Base-by-base conservation (phyloP, 208 protist genomes). In the Tritrichomonas foetus region DNA sequence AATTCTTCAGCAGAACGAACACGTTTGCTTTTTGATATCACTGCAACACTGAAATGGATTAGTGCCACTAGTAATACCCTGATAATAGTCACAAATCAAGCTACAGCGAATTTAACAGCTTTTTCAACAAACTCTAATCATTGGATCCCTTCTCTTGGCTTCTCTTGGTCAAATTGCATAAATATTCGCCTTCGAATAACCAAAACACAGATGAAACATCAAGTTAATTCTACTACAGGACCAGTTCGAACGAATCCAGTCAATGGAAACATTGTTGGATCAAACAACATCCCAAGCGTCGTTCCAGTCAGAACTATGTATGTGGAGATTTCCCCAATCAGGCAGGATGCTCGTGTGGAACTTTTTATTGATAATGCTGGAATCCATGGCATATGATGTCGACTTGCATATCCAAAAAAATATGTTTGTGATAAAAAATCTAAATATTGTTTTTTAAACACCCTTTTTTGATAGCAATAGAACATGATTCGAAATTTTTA, bases 41-140 rank as follows among this genome's bases (percentile, higher is more conserved):
- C 78, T 2, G 44, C 78, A 57, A 89, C 47, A 57, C 47, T 89
- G 11, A 89, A 89, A 89, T 89, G 78, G 78, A 53, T 89, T 25
- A 44, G 41, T 39, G 16, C 39, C 2, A 39, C 78, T 22, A 44
- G 33, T 57, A 50, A 50, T 14, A 16, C 25, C 5, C 47, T 89
- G 5, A 57, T 89, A 8, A 39, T 89, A 0, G 47, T 47, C 53
- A 57, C 78, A 39, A 89, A 89, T 16, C 78, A 89, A 39, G 78
- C 47, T 20, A 89, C 78, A 11, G 78, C 78, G 5, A 89, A 57
- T 33, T 57, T 89, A 47, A 14, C 41, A 2, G 11, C 78, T 39
- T 89, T 89, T 39, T 53, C 78, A 33, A 57, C 78, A n/a, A 33
- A 69, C 25, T 69, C 64, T 0, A 44, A 89, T 33, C 47, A 89